Evolutionary conservation across 768 basidiomycete genomes (phyloP).

Genomic region (Tephrocybe sp.): DNA sequence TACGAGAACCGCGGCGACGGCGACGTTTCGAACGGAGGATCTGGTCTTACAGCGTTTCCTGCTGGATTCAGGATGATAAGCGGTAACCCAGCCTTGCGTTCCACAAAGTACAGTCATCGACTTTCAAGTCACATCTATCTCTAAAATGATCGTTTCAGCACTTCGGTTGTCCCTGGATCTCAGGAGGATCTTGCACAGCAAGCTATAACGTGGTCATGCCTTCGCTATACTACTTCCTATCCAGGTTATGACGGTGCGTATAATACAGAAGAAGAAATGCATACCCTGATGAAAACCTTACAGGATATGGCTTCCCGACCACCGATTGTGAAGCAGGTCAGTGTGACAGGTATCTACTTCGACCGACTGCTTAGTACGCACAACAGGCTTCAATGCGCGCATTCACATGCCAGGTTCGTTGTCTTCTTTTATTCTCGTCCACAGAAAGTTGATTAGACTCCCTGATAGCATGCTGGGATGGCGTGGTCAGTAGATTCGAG

Average conservation of each 20-base stretch:
- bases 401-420: conserved; percentile 33
- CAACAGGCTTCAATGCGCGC: conserved; percentile 35
- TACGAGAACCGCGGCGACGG: conserved; percentile 42
- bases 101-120: conserved; percentile 27
- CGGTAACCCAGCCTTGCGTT: conserved; percentile 37
- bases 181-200: conserved; percentile 36
- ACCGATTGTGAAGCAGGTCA: conserved; percentile 40
- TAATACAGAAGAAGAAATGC: neutral
- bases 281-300: neutral
- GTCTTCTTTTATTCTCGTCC: neutral
- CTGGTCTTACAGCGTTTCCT: conserved; percentile 42
- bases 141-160: neutral
- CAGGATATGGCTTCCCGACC: conserved; percentile 38
- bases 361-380: neutral
- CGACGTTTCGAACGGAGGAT: conserved; percentile 36
- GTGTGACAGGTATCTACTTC: neutral
- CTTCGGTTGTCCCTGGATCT: conserved; percentile 27
- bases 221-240: conserved; percentile 32
- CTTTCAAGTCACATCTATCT: neutral
- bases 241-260: conserved; percentile 28
- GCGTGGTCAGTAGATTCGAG: conserved; percentile 31
- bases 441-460: neutral
- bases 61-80: conserved; percentile 44
- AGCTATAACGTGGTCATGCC: conserved; percentile 39
- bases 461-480: conserved; percentile 37